A percentile compares a stretch with the other conserved stretches of the same genome.
These are phyloP conservation scores for Mycena metata DNA, from an alignment of 768 basidiomycete genomes.

Conservation along the genomic window DNA sequence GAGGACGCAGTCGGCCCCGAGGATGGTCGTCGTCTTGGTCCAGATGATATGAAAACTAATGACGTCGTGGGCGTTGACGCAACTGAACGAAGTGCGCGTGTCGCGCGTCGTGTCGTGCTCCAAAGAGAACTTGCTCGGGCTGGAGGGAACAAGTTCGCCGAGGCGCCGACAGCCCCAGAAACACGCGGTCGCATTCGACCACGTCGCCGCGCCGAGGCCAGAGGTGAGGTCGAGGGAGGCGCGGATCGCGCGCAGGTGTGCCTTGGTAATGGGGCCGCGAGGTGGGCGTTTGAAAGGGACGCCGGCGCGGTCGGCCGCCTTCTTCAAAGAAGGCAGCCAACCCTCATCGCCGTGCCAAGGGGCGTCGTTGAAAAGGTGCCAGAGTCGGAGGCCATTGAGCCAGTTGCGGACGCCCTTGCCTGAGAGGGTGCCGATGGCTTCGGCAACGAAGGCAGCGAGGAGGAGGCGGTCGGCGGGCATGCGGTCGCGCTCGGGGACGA, in stretches of 20 bases:
- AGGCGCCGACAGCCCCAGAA: slow-evolving; percentile 28
- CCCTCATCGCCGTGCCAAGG: slow-evolving; percentile 22
- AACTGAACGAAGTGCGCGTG: not conserved
- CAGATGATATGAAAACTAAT: not conserved
- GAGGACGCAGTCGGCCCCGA: not conserved
- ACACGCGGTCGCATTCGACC: slow-evolving; percentile 1
- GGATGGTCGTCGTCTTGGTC: slow-evolving; percentile 2
- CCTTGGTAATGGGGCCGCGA: slow-evolving; percentile 8
- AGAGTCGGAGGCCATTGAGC: slow-evolving; percentile 9
- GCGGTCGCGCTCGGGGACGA: not conserved
- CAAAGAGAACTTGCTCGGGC: not conserved
- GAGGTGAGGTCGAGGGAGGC: slow-evolving; percentile 4
- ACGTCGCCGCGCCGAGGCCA: not conserved
- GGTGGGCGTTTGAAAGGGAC: not conserved
- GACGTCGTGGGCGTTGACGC: not conserved
- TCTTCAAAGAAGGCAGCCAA: not conserved
- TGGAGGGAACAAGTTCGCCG: slow-evolving; percentile 7
- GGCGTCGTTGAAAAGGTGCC: slow-evolving; percentile 21
- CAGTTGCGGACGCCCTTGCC: slow-evolving; percentile 13
- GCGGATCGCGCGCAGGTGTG: slow-evolving; percentile 7
- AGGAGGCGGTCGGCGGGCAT: slow-evolving; percentile 25
- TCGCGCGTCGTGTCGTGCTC: not conserved
- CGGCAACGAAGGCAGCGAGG: slow-evolving; percentile 27
- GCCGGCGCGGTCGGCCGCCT: slow-evolving; percentile 8
- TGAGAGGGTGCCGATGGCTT: slow-evolving; percentile 4